Conservation (phyloP, 1,284 basidiomycete species). For the Testicularia cyperi region DNA sequence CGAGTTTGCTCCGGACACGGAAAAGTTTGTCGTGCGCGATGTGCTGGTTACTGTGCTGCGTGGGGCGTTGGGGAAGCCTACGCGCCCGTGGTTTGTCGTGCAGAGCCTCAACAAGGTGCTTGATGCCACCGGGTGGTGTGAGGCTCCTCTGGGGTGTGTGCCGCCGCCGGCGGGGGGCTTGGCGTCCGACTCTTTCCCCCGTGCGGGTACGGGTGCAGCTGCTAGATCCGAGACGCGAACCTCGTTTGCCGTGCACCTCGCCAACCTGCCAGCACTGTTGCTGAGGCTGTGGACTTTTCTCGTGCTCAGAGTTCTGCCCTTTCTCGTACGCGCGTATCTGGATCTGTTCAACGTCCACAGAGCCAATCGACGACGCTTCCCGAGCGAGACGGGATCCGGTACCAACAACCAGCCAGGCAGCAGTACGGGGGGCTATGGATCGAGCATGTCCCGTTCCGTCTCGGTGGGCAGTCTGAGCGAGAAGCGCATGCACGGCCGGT, state of each 20-base stretch:
- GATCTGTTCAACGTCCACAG: slow-evolving; percentile 38
- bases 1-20: slow-evolving; percentile 32
- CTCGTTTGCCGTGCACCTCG: neutral
- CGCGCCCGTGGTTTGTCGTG: slow-evolving; percentile 37
- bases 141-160: too few species aligned
- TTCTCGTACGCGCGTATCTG: slow-evolving; percentile 20
- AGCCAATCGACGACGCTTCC: too few species aligned
- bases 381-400: slow-evolving; percentile 6
- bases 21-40: slow-evolving; percentile 38
- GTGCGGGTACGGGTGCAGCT: too few species aligned
- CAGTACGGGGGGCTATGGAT: too few species aligned
- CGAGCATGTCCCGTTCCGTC: slow-evolving; percentile 7
- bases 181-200: neutral
- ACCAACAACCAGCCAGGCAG: too few species aligned
- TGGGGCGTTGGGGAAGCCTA: slow-evolving; percentile 19
- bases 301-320: slow-evolving; percentile 12
- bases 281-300: slow-evolving; percentile 17
- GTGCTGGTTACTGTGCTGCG: slow-evolving; percentile 33
- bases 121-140: slow-evolving; percentile 14
- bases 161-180: neutral
- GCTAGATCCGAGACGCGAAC: too few species aligned
- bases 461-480: slow-evolving; percentile 24
- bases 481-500: slow-evolving; percentile 36
- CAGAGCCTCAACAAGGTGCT: slow-evolving; percentile 36
- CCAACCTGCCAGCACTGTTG: slow-evolving; percentile 10